These are phyloP conservation scores for Glycine tomentella DNA, from an alignment of 306 rosid genomes.

Conservation along the genomic window DNA sequence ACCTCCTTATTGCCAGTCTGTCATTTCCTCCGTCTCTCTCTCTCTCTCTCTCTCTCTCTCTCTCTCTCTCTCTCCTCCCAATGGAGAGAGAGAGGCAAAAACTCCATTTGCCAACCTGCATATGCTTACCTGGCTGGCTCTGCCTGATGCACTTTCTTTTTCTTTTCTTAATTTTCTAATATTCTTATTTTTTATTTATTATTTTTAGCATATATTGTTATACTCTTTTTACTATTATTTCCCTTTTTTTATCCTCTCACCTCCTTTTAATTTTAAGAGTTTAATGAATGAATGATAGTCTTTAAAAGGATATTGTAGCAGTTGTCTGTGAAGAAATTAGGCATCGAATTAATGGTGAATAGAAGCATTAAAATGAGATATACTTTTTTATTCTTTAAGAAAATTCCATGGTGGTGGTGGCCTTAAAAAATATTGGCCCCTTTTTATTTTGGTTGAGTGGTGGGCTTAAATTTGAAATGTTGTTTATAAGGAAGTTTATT, in stretches of 20 bases:
- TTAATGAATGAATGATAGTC: background rate
- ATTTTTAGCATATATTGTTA: background rate
- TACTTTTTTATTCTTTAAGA: background rate
- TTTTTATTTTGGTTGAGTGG: background rate
- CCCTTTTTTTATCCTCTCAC: background rate
- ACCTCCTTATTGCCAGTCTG: slow-evolving; percentile 65
- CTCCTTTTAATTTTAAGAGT: background rate
- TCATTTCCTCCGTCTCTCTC: slow-evolving; percentile 54
- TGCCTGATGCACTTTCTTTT: background rate
- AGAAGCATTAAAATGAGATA: background rate
- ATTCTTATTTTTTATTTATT: too few relatives aligned
- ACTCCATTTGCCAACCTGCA: slow-evolving; percentile 64
- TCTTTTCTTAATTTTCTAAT: background rate
- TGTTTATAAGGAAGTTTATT: too few relatives aligned
- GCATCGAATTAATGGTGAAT: background rate
- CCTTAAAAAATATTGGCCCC: too few relatives aligned
- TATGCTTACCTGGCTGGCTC: slow-evolving; percentile 54
- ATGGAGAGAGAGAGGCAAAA: slow-evolving; percentile 17
- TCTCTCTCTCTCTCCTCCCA: slow-evolving; percentile 44
- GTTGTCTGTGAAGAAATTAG: background rate
- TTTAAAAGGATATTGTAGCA: background rate
- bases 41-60: slow-evolving; percentile 33
- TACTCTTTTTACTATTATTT: background rate
- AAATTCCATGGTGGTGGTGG: background rate
- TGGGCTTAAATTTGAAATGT: background rate